Evolutionary conservation across 495 filamentous ascomycete species (phyloP).

Genomic region (Aspergillus taichungensis): DNA sequence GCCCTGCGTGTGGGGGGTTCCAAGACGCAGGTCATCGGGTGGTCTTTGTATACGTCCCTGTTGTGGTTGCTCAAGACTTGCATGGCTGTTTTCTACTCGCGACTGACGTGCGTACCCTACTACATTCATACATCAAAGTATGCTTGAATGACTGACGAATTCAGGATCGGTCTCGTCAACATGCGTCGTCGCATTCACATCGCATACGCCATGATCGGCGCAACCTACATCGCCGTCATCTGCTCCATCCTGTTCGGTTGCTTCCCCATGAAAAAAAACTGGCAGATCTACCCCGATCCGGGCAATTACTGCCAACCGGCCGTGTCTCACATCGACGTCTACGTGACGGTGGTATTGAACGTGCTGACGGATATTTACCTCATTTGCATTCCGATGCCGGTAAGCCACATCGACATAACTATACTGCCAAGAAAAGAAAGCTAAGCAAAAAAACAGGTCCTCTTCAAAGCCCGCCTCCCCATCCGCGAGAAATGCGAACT

Average conservation of each 20-base stretch:
- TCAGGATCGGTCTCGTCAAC: constrained; percentile 37
- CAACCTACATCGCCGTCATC: constrained; percentile 46
- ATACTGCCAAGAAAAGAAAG: constrained; percentile 1
- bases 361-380: constrained; percentile 47
- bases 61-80: constrained; percentile 52
- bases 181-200: constrained; percentile 42
- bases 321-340: constrained; percentile 38
- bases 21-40: constrained; percentile 49
- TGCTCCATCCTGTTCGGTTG: constrained; percentile 47
- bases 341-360: constrained; percentile 42
- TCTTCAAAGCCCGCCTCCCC: constrained; percentile 44
- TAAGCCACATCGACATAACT: constrained; percentile 17
- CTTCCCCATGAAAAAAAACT: constrained; percentile 43
- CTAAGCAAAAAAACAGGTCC: constrained; percentile 27
- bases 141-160: too few species aligned
- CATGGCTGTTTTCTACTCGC: constrained; percentile 51
- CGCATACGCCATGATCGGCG: constrained; percentile 42
- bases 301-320: constrained; percentile 44
- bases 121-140: too few species aligned
- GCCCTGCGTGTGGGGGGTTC: constrained; percentile 43
- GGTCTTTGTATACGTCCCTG: constrained; percentile 48
- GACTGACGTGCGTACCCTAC: constrained; percentile 44
- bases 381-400: constrained; percentile 46
- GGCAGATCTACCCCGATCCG: constrained; percentile 50
- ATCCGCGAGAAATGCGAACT: constrained; percentile 44